These are phyloP conservation scores for Alternaria longipes DNA, from an alignment of 2,329 filamentous ascomycete species.

Conservation along the genomic window DNA sequence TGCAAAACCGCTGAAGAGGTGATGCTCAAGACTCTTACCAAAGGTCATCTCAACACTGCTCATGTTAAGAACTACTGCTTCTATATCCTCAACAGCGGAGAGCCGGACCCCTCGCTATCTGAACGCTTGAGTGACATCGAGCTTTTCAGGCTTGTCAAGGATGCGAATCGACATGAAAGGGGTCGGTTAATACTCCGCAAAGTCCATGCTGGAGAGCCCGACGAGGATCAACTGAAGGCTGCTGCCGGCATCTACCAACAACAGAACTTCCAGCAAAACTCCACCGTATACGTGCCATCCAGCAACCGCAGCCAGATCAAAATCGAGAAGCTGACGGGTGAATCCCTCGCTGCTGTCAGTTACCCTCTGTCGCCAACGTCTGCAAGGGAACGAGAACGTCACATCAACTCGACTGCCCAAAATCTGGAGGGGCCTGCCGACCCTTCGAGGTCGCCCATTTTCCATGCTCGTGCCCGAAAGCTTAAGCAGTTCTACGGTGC, in stretches of 20 bases:
- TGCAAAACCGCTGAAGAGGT: slow-evolving; percentile 94
- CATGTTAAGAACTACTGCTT: slow-evolving; percentile 97
- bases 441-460: slow-evolving; percentile 45
- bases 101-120: slow-evolving; percentile 82
- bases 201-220: slow-evolving; percentile 90
- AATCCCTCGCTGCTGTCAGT: slow-evolving; percentile 84
- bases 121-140: slow-evolving; percentile 86
- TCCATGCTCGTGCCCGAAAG: slow-evolving; percentile 58
- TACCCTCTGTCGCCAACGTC: slow-evolving; percentile 87
- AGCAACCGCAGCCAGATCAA: slow-evolving; percentile 86
- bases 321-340: slow-evolving; percentile 87
- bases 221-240: slow-evolving; percentile 83
- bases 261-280: slow-evolving; percentile 76
- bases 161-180: slow-evolving; percentile 83
- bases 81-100: slow-evolving; percentile 86
- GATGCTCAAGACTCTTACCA: slow-evolving; percentile 86
- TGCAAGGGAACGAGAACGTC: slow-evolving; percentile 70
- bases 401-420: slow-evolving; percentile 63
- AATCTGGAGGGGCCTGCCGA: slow-evolving; percentile 57
- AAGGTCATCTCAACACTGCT: slow-evolving; percentile 86
- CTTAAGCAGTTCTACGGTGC: slow-evolving; percentile 89
- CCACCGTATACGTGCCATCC: slow-evolving; percentile 64
- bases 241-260: slow-evolving; percentile 90
- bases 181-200: slow-evolving; percentile 90
- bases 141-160: slow-evolving; percentile 89